Evolutionary conservation across 331 rosid genomes (phyloP), one percentile per base, ranked within the genome.

Genomic region (Prunus yedoensis): DNA sequence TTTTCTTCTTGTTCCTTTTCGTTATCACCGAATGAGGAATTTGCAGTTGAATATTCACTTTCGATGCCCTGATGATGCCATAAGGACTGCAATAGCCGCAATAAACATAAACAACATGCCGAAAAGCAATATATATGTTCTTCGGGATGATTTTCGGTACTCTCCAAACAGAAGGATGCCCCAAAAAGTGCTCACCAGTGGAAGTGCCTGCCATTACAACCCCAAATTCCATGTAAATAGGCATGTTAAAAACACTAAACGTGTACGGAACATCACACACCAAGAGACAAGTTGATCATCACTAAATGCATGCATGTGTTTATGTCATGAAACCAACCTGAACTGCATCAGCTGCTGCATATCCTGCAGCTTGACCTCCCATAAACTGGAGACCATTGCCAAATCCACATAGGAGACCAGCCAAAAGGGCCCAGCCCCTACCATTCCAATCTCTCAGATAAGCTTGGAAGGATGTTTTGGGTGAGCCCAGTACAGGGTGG

Each of bases 291-390:
- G 43, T 38, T 38, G 43, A 38, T 38, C 43, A 38, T 38, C 43
- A 38, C 9, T 38, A 38, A 38, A 38, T 38, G 9, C 2, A 28
- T 51, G 1, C 49, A 41, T 20, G 21, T 65, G 23, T 46, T 28
- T 35, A 17, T 2, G 73, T 27, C 27, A 59, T 15, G 17, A 71
- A 88, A 82, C 86, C 77, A 67, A 91, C 98, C 85, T 93, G 98
- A 59, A 91, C 98, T 17, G 98, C 93, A 87, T 93, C 97, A 35
- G 98, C 98, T 57, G 98, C 97, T 1, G 98, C 98, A 81, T 91
- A 93, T 30, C 98, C 98, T 28, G 98, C 98, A 62, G 97, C 97
- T 75, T 93, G 88, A 52, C 98, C 98, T 45, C 98, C 98, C 98
- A 93, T 93, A 60, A 93, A 91, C 64, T 93, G 97, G 62, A 93